Percentiles rank a stretch among this genome's conserved stretches.
Conservation (phyloP, 2,329 filamentous ascomycete species). For the Penicillium sp. region DNA sequence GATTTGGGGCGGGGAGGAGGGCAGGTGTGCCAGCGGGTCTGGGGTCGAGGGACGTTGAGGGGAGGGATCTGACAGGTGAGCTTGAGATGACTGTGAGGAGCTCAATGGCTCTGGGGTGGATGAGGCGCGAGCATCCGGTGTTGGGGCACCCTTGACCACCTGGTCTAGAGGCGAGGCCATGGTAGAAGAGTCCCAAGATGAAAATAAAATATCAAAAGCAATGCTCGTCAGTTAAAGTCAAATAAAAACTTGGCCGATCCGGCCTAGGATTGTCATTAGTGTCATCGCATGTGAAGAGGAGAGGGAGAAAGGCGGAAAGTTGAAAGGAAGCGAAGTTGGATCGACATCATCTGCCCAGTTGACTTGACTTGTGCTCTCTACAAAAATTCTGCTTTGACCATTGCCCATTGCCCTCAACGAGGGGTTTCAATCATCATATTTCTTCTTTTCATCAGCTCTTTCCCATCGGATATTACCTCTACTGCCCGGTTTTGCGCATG, state of each 20-base stretch:
- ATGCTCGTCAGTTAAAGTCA: slow-evolving; percentile 1
- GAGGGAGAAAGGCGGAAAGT: slow-evolving; percentile 10
- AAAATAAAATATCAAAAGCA: not conserved
- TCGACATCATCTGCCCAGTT: slow-evolving; percentile 4
- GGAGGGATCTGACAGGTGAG: slow-evolving; percentile 37
- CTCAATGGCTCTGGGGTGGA: slow-evolving; percentile 26
- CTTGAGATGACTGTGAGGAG: slow-evolving; percentile 7
- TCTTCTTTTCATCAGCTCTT: not conserved
- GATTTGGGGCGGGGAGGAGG: no score
- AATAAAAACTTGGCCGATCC: slow-evolving; percentile 28
- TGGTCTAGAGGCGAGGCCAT: slow-evolving; percentile 74
- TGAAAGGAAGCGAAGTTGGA: slow-evolving; percentile 10
- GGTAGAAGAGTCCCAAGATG: slow-evolving; percentile 10
- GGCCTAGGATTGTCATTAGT: slow-evolving; percentile 20
- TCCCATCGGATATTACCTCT: not conserved
- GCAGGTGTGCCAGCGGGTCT: slow-evolving; percentile 75
- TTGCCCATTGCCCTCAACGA: not conserved
- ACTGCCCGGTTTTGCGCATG: slow-evolving; percentile 7
- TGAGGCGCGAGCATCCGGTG: slow-evolving; percentile 42
- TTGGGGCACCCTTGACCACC: slow-evolving; percentile 84
- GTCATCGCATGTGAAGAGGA: slow-evolving; percentile 22
- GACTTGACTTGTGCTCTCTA: slow-evolving; percentile 14
- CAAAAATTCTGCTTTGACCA: not conserved
- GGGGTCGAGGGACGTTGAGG: slow-evolving; percentile 45
- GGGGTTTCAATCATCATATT: not conserved